phyloP scores from a whole-genome alignment of 2,329 filamentous ascomycete species.

The Trichoderma citrinoviride region DNA sequence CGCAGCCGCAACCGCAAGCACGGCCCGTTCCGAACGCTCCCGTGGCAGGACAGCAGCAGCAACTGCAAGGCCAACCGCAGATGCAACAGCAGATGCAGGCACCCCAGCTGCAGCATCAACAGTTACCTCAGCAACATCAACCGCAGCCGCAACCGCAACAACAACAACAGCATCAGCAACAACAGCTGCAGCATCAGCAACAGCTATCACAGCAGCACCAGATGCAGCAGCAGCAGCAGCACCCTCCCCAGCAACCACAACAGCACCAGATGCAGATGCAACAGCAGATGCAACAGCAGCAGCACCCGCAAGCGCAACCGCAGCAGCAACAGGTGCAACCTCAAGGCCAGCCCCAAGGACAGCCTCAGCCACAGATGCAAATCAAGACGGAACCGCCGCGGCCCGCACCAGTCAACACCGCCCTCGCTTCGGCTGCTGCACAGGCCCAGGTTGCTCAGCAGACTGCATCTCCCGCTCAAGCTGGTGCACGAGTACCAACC shows the following conservation, averaged over 20 bases:
- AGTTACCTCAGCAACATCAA: constrained; percentile 27
- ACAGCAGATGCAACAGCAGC: constrained; percentile 32
- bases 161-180: constrained; percentile 23
- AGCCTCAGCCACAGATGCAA: constrained; percentile 18
- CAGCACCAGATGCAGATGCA: constrained; percentile 30
- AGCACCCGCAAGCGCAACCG: constrained; percentile 10
- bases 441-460: constrained; percentile 36
- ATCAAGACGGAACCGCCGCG: constrained; percentile 35
- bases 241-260: constrained; percentile 25
- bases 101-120: constrained; percentile 27
- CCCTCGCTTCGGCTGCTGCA: constrained; percentile 40
- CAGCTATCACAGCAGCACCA: constrained; percentile 25
- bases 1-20: constrained; percentile 30
- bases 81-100: constrained; percentile 3
- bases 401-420: constrained; percentile 49
- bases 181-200: background rate
- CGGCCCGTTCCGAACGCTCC: constrained; percentile 30
- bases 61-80: constrained; percentile 17
- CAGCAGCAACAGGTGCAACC: constrained; percentile 23
- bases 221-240: constrained; percentile 25
- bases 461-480: constrained; percentile 48
- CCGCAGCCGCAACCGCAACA: constrained; percentile 30
- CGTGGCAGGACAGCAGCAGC: constrained; percentile 29
- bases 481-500: constrained; percentile 48
- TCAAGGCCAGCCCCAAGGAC: constrained; percentile 26